These are phyloP conservation scores for Gracilaria domingensis DNA, from an alignment of 23 red algal species.

Conservation along the genomic window DNA sequence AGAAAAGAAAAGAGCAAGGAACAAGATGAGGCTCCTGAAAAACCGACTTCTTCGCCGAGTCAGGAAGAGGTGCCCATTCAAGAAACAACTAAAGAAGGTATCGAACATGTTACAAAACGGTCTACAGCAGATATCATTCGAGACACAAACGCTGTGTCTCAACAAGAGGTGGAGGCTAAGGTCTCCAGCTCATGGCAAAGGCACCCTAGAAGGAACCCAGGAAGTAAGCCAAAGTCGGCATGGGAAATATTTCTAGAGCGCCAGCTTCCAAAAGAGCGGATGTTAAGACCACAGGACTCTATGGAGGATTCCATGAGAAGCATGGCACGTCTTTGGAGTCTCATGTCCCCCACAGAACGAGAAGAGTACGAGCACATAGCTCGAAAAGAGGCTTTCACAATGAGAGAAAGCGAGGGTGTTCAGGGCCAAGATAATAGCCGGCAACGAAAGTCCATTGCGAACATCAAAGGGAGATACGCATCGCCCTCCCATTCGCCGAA, in stretches of 20 bases:
- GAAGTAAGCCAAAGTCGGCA: slow-evolving; percentile 56
- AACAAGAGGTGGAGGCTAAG: neutral
- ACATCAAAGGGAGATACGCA: neutral
- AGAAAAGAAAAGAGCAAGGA: slow-evolving; percentile 1
- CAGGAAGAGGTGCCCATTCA: too few species aligned
- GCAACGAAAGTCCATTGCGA: neutral
- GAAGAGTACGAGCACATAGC: slow-evolving; percentile 52
- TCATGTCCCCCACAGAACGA: slow-evolving; percentile 32
- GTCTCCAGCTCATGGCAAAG: neutral
- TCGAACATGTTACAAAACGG: neutral
- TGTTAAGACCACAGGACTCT: slow-evolving; percentile 64
- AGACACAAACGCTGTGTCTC: neutral
- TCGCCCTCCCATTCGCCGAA: neutral
- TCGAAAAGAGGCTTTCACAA: neutral
- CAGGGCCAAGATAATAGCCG: neutral
- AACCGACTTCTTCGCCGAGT: neutral
- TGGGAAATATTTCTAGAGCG: slow-evolving; percentile 72
- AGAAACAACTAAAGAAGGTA: neutral
- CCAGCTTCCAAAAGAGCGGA: slow-evolving; percentile 73
- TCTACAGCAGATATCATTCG: neutral
- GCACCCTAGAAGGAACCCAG: neutral
- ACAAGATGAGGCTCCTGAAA: neutral
- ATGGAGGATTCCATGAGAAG: slow-evolving; percentile 64
- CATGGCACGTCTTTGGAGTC: slow-evolving; percentile 77
- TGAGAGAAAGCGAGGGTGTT: neutral